Evolutionary conservation across 768 basidiomycete genomes (phyloP).

Genomic region (Lactifluus pinguis): DNA sequence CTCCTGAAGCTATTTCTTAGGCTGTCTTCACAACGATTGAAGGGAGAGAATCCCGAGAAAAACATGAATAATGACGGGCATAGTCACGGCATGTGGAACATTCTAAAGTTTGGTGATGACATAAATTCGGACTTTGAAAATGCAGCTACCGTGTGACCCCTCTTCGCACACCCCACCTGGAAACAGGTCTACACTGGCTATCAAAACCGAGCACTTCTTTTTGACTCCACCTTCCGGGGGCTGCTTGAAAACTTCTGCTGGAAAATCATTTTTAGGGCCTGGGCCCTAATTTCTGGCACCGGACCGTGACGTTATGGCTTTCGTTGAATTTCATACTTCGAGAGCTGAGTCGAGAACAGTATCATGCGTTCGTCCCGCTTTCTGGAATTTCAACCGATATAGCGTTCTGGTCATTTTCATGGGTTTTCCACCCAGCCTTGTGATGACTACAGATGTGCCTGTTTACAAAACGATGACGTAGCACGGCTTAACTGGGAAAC

Average conservation of each 20-base stretch:
- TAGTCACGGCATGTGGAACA: too few relatives aligned
- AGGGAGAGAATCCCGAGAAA: too few relatives aligned
- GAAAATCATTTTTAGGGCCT: neutral
- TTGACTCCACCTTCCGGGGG: too few relatives aligned
- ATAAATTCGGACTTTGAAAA: too few relatives aligned
- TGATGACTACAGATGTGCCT: neutral
- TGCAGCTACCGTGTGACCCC: too few relatives aligned
- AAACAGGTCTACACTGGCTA: too few relatives aligned
- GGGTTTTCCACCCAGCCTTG: neutral
- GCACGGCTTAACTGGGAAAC: neutral
- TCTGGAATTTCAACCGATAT: neutral
- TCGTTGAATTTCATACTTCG: neutral
- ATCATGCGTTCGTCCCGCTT: neutral
- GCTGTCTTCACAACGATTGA: too few relatives aligned
- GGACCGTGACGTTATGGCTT: neutral
- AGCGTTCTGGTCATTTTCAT: neutral
- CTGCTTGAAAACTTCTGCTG: neutral
- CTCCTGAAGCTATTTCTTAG: too few relatives aligned
- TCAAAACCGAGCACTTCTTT: too few relatives aligned
- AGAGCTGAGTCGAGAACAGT: neutral
- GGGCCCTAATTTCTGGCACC: neutral
- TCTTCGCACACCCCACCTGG: too few relatives aligned
- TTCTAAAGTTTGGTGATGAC: too few relatives aligned
- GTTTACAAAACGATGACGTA: conserved; percentile 14
- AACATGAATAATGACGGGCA: too few relatives aligned